Conservation (phyloP, 148 eudicot species). For the Talinum fruticosum region DNA sequence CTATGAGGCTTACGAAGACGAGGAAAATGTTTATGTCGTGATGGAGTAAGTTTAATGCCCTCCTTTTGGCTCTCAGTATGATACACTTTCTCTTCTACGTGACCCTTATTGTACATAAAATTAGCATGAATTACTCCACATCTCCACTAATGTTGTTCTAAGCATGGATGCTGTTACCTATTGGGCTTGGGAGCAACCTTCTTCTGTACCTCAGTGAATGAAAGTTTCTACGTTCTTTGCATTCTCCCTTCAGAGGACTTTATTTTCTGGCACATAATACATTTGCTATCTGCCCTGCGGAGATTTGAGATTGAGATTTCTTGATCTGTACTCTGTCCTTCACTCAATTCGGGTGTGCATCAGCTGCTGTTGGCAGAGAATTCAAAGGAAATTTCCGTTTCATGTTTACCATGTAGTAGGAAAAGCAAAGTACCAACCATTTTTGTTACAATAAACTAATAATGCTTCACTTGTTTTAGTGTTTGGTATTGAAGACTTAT, state of each 20-base stretch:
- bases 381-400: background rate
- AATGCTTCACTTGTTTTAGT: background rate
- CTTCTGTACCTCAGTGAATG: background rate
- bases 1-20: slow-evolving; percentile 86
- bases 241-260: background rate
- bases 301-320: too few species aligned
- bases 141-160: too few species aligned
- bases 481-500: slow-evolving; percentile 2
- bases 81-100: slow-evolving; percentile 14
- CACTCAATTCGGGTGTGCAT: background rate
- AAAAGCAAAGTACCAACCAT: background rate
- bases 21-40: slow-evolving; percentile 74
- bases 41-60: slow-evolving; percentile 70
- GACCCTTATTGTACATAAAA: background rate
- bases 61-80: background rate
- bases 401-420: background rate
- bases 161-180: too few species aligned
- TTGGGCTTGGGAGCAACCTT: background rate
- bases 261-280: background rate
- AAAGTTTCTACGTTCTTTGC: background rate
- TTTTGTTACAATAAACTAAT: background rate
- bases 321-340: background rate
- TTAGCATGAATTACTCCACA: too few species aligned
- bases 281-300: too few species aligned
- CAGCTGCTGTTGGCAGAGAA: background rate